Base-by-base conservation (phyloP, 257 asterid species). In the Handroanthus guayacan region DNA sequence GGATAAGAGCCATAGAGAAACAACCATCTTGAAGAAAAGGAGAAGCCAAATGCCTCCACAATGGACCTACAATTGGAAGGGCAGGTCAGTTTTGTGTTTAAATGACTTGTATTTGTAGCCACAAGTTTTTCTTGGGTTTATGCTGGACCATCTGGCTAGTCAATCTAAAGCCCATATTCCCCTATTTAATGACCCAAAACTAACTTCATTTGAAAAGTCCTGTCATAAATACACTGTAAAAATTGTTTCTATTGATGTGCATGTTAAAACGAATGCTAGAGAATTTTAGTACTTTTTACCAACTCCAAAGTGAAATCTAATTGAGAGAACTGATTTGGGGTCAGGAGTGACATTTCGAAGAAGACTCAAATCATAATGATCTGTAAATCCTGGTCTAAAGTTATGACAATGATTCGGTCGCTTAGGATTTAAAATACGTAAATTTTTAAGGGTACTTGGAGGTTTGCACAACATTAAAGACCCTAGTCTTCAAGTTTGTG, bases 1-100 rank as follows among this genome's bases (percentile, higher is more conserved):
- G 81, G 83, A 79, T 71, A 82, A 64, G 81, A 82, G 74, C 12
- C 63, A 68, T 78, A 78, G 75, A 69, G 76, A 67, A 67, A 64
- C 17, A 54, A 48, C 38, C 74, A 72, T 56, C 62, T 67, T 41
- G 16, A 60, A 69, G 36, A 20, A 61, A 74, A 20, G 69, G 16
- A 75, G 72, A 64, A 75, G 16, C 67, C 64, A 58, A 82, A 75
- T 66, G 75, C 79, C 70, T 75, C 45, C 31, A 60, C 75, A 58
- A 57, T 75, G 80, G 84, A 54, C 79, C 84, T 60, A 82, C 83
- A 61, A 67, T 45, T 69, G 55, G 25, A 48, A 11, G 61, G 16
- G 50, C 73, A 39, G 66, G 41, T 73, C 41, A 44, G 14, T 74
- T 74, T 41, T 78, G 31, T 74, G 75, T 62, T 45, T 57, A 63